Evolutionary conservation across 2,329 filamentous ascomycete species (phyloP), one percentile per base, ranked within the genome.

Genomic region (Akanthomyces dipterigenus): DNA sequence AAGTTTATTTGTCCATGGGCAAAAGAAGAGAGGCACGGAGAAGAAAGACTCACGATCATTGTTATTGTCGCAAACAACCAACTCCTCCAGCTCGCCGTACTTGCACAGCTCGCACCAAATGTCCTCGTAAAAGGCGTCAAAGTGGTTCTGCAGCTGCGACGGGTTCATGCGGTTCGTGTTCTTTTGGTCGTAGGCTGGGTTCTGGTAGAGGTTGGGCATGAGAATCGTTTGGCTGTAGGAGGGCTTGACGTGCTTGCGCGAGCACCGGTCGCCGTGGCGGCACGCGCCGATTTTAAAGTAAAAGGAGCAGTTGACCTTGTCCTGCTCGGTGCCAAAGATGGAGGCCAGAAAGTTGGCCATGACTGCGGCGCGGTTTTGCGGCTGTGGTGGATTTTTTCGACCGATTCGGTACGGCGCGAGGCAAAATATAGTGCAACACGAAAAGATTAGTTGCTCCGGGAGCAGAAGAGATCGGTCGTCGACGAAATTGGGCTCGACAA

Each of bases 91-190:
- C 78, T 98, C 91, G 68, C 95, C 95, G 75, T 96, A 99, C 78
- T 96, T 92, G 88, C 95, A 98, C 81, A 99, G 91, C 84, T 99
- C 95, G 80, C 93, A 98, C 93, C 95, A 99, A 67, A 99, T 92
- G 75, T 99, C 95, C 80, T 99, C 95, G 82, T 99, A 99, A 77
- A 99, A 99, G 71, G 95, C 95, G 77, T 99, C 95, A 74, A 99
- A 99, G 84, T 99, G 95, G 80, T 96, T 96, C 78, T 97, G 93
- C 74, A 98, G 88, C 82, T 99, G 95, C 68, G 86, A 88, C 7
- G 92, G 80, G 79, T 96, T 97, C 90, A 99, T 96, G 79, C 93
- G 95, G 82, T 88, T 95, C 26, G 49, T 40, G 40, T 60, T 60
- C 80, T 96, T 96, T 53, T 90, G 88, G 76, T 98, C 93, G 85